Evolutionary conservation across 352 stramenopile genomes (phyloP), one percentile per base, ranked within the genome.

Genomic region (Thraustotheca clavata): DNA sequence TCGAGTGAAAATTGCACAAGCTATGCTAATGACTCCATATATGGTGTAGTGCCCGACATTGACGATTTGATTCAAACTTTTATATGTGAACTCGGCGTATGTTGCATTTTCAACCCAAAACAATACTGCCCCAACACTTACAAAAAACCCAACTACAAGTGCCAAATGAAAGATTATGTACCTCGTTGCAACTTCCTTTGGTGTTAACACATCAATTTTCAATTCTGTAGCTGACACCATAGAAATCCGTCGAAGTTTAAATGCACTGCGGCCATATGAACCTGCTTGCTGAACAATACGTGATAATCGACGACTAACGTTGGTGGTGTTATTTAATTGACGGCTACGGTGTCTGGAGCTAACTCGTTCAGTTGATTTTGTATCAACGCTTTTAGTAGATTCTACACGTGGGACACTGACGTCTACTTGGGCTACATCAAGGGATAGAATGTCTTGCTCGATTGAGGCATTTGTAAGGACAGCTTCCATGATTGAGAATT

Each of bases 171-270:
- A 60, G 33, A 60, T 20, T 27, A 18, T 22, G 49, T 60, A 60
- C 31, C 33, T 60, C 4, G 32, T 60, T 36, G 32, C 16, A 18
- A 60, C 27, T 18, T 60, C 49, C 18, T 43, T 33, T 35, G 49
- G 26, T 3, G 49, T 60, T 18, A 60, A 24, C 4, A 36, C 7
- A 36, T 60, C 49, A 9, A 60, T 60, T 27, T 60, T 60, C 33
- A 60, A 36, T 24, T 60, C 49, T 22, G 49, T 60, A 4, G 49
- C 27, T 4, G 49, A 60, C 24, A 43, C 49, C 24, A 60, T 60
- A 18, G 49, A 60, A 3, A 60, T 5, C 16, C 49, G 49, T 27
- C 32, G 26, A 36, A 60, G 26, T n/a, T n/a, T 43, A 22, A 43
- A 60, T 6, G 43, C 43, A 14, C 43, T 50, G 22, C 49, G 49